Percentiles rank a stretch among this genome's conserved stretches.
These are phyloP conservation scores for Pseudopyrenochaeta lycopersici DNA, from an alignment of 2,329 filamentous ascomycete genomes.

Conservation along the genomic window DNA sequence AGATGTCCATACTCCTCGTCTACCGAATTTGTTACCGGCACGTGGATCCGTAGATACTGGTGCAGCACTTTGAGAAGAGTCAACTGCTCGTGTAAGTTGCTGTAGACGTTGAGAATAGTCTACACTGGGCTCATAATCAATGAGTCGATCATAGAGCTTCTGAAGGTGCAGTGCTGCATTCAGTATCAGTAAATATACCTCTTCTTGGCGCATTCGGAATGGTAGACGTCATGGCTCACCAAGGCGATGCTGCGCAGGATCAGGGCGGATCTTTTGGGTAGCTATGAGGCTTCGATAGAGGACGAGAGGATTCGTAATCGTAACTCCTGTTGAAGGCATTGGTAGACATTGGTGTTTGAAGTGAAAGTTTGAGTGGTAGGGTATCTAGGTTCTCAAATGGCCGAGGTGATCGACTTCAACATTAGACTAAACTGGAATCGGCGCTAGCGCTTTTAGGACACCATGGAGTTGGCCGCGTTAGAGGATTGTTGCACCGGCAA, in stretches of 20 bases:
- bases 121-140: conserved; percentile 77
- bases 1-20: conserved; percentile 63
- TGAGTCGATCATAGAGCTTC: conserved; percentile 77
- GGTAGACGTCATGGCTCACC: conserved; percentile 49
- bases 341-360: conserved; percentile 37
- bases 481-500: no score
- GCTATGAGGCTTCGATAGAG: conserved; percentile 77
- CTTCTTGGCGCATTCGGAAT: conserved; percentile 30
- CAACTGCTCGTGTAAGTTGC: conserved; percentile 62
- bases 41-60: conserved; percentile 44
- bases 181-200: conserved; percentile 18
- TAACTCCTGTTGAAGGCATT: conserved; percentile 49
- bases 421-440: conserved; percentile 33
- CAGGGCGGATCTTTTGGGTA: conserved; percentile 71
- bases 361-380: conserved; percentile 12
- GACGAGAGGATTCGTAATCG: conserved; percentile 74
- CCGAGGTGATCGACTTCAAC: conserved; percentile 30
- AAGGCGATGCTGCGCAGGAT: conserved; percentile 75
- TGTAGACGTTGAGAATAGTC: conserved; percentile 74
- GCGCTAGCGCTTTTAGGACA: conserved; percentile 28
- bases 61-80: conserved; percentile 28
- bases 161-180: conserved; percentile 74
- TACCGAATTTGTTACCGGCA: conserved; percentile 31
- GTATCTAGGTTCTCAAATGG: conserved; percentile 14
- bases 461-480: background rate